Evolutionary conservation across 805 yeast species (phyloP), one percentile per base, ranked within the genome.

Genomic region (Lipomyces sp.): DNA sequence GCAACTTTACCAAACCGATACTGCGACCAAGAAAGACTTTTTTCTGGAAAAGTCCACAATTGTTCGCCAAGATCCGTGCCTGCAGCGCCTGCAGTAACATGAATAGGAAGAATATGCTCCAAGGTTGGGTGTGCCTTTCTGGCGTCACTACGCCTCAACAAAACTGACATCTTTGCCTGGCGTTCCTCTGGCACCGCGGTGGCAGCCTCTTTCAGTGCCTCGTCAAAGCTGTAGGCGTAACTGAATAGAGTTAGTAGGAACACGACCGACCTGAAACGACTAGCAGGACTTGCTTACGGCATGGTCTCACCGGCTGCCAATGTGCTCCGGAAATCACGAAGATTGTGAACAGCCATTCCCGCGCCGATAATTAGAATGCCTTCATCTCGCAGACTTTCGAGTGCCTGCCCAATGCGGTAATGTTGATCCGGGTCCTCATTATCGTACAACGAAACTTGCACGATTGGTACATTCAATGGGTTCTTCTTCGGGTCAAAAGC

Each of bases 341-440:
- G 79, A 73, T 90, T 90, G 76, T 90, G 95, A 34, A 89, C 94
- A 8, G 90, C 81, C 90, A 88, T 87, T 2, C 96, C 96, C 0
- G 92, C 87, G 63, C 86, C 83, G 3, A 90, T 75, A 2, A 90
- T 77, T 63, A 85, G 64, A 33, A 84, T 86, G 58, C 83, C 85
- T 59, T 83, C 75, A 1, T 80, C 78, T 67, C 92, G 48, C 60
- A 57, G 84, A 37, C 80, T 77, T n/a, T 82, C 72, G 61, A 90
- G 76, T 0, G 79, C 80, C 67, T 83, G 76, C 2, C 95, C 96
- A 55, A 90, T 75, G 69, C 82, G 80, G 37, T 81, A 78, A 37
- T 63, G 65, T 13, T 68, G 63, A 58, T 82, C 83, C 65, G 83
- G 85, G 45, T 80, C 79, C 3, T 76, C 69, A 2, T 75, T 62